Evolutionary conservation across 305 asterid genomes (phyloP).

Genomic region (Coffea humblotiana): DNA sequence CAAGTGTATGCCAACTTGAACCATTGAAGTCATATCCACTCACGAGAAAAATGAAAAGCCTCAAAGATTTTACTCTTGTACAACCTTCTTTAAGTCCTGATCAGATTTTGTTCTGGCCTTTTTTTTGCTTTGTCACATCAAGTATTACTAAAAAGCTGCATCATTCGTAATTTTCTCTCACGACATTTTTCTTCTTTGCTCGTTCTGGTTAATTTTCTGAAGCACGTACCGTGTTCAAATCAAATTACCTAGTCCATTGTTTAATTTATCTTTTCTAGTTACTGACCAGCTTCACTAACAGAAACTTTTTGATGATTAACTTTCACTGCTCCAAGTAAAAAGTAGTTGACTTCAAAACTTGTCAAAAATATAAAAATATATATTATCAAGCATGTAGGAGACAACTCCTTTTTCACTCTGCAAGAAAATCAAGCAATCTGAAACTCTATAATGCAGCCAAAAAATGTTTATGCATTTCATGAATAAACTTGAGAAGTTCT

Average conservation of each 20-base stretch:
- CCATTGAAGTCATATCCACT: too few species aligned
- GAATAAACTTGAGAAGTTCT: not conserved
- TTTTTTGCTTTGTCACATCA: not conserved
- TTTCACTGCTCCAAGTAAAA: not conserved
- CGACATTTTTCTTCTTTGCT: not conserved
- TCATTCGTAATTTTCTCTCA: not conserved
- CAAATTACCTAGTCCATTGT: not conserved
- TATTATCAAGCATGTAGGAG: not conserved
- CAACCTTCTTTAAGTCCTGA: not conserved
- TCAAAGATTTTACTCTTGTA: not conserved
- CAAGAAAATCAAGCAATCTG: not conserved
- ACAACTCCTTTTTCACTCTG: not conserved
- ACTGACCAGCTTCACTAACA: not conserved
- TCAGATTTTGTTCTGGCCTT: not conserved
- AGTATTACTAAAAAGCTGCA: not conserved
- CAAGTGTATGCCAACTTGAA: not conserved
- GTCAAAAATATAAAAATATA: not conserved
- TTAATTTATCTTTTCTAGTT: not conserved
- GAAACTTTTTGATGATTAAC: not conserved
- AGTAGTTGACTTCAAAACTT: not conserved
- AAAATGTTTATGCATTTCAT: not conserved
- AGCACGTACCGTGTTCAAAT: not conserved
- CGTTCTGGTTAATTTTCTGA: not conserved
- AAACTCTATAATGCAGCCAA: not conserved
- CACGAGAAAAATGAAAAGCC: not conserved